These are phyloP conservation scores for Citrullus amarus DNA, from an alignment of 306 rosid genomes.

Conservation along the genomic window DNA sequence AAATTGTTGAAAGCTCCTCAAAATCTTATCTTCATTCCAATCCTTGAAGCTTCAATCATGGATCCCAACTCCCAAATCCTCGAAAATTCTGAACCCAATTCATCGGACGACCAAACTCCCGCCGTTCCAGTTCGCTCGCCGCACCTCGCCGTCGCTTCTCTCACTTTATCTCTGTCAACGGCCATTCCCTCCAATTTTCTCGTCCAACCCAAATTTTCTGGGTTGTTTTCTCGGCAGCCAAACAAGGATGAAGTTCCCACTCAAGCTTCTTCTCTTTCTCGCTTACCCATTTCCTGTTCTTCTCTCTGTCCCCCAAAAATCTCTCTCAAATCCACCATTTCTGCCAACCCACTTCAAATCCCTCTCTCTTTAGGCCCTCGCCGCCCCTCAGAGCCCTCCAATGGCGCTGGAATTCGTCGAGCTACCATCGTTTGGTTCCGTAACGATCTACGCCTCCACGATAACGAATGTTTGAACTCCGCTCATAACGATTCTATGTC, in stretches of 20 bases:
- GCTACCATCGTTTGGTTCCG: constrained; percentile 87
- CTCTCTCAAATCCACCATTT: constrained; percentile 56
- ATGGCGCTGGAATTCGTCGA: constrained; percentile 75
- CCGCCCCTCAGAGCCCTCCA: constrained; percentile 72
- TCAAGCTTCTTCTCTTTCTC: constrained; percentile 70
- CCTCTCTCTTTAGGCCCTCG: constrained; percentile 60
- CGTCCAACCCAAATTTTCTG: constrained; percentile 35
- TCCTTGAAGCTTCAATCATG: constrained; percentile 20
- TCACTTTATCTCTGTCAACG: constrained; percentile 58
- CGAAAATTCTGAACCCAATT: constrained; percentile 28
- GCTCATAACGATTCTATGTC: constrained; percentile 77
- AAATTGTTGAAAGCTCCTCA: neutral
- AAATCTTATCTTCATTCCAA: constrained; percentile 9
- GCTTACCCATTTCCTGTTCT: constrained; percentile 54
- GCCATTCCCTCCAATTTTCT: constrained; percentile 37
- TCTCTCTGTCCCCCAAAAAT: constrained; percentile 32
- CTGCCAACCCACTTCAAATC: constrained; percentile 58
- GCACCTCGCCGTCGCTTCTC: constrained; percentile 44
- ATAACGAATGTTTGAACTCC: constrained; percentile 63
- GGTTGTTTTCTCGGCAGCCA: constrained; percentile 35
- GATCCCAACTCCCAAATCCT: constrained; percentile 23
- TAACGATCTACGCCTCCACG: constrained; percentile 73
- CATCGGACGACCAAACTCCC: constrained; percentile 32
- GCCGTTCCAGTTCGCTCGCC: constrained; percentile 11
- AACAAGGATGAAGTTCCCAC: constrained; percentile 54